Conservation (phyloP, 2,329 filamentous ascomycete genomes). For the Claviceps digitariae region DNA sequence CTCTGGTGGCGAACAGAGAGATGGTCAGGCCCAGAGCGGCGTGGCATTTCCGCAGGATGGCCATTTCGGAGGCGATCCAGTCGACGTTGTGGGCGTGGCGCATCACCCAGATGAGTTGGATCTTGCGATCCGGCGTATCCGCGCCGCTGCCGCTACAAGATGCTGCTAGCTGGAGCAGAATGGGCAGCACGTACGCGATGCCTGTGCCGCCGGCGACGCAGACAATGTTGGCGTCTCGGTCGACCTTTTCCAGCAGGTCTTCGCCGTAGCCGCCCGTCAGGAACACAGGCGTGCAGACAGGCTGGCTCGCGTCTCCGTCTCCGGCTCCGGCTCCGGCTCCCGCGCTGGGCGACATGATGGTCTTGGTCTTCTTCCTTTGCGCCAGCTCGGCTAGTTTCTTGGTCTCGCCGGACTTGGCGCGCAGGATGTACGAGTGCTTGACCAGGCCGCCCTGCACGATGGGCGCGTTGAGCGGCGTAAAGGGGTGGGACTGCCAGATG, state of each 20-base stretch:
- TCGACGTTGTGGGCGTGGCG: conserved; percentile 37
- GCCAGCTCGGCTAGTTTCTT: conserved; percentile 35
- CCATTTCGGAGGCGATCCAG: conserved; percentile 47
- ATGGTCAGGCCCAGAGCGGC: conserved; percentile 33
- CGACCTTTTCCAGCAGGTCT: conserved; percentile 27
- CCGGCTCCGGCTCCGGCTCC: no score
- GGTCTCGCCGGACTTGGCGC: conserved; percentile 47
- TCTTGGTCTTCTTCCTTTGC: conserved; percentile 15
- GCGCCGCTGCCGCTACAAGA: conserved; percentile 32
- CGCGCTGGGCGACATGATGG: conserved; percentile 6
- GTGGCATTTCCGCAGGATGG: conserved; percentile 25
- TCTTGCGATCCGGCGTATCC: conserved; percentile 25
- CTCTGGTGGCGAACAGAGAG: conserved; percentile 46
- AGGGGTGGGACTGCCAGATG: conserved; percentile 62
- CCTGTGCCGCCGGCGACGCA: conserved; percentile 28
- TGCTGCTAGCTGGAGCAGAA: conserved; percentile 20
- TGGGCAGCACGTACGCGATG: conserved; percentile 25
- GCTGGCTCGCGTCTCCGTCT: no score
- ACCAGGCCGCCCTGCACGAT: conserved; percentile 24
- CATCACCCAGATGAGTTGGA: conserved; percentile 55
- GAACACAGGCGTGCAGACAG: conserved; percentile 37
- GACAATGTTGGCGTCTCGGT: conserved; percentile 25
- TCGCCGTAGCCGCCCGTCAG: conserved; percentile 52
- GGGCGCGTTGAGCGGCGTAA: conserved; percentile 48
- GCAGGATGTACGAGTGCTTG: conserved; percentile 42